Conservation (phyloP, 1,284 basidiomycete genomes). For the Tilletia horrida region DNA sequence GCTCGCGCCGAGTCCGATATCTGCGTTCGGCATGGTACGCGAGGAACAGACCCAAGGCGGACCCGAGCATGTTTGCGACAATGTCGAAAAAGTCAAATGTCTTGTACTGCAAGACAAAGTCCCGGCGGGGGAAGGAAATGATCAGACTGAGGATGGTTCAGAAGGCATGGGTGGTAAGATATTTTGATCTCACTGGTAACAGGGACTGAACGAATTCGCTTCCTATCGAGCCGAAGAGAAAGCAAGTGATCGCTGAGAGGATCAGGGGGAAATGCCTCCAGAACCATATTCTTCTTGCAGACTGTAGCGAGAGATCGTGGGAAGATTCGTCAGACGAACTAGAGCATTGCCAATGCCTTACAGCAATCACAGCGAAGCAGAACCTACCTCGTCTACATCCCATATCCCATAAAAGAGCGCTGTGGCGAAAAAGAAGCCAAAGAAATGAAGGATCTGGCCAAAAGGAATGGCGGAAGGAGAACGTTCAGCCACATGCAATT, state of each 20-base stretch:
- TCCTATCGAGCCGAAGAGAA: constrained; percentile 66
- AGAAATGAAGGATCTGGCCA: constrained; percentile 64
- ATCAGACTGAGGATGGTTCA: too few relatives aligned
- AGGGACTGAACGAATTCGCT: constrained; percentile 79
- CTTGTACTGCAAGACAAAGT: constrained; percentile 61
- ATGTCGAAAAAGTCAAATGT: constrained; percentile 75
- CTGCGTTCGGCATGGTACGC: constrained; percentile 37
- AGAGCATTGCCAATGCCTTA: too few relatives aligned
- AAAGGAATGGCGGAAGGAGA: too few relatives aligned
- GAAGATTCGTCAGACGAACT: too few relatives aligned
- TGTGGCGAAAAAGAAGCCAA: constrained; percentile 74
- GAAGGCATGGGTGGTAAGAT: too few relatives aligned
- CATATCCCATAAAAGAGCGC: constrained; percentile 80
- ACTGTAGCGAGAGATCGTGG: constrained; percentile 18
- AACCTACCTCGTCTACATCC: constrained; percentile 72
- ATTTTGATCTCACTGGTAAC: constrained; percentile 68
- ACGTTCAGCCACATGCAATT: too few relatives aligned
- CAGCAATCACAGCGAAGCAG: too few relatives aligned
- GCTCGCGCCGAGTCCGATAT: constrained; percentile 34
- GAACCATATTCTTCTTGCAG: constrained; percentile 65
- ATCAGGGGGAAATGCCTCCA: constrained; percentile 75
- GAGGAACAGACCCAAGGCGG: constrained; percentile 66
- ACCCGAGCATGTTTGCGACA: constrained; percentile 75
- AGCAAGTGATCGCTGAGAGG: constrained; percentile 62
- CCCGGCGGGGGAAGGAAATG: not conserved